Evolutionary conservation across 495 filamentous ascomycete species (phyloP).

Genomic region (Cairneyella variabilis): DNA sequence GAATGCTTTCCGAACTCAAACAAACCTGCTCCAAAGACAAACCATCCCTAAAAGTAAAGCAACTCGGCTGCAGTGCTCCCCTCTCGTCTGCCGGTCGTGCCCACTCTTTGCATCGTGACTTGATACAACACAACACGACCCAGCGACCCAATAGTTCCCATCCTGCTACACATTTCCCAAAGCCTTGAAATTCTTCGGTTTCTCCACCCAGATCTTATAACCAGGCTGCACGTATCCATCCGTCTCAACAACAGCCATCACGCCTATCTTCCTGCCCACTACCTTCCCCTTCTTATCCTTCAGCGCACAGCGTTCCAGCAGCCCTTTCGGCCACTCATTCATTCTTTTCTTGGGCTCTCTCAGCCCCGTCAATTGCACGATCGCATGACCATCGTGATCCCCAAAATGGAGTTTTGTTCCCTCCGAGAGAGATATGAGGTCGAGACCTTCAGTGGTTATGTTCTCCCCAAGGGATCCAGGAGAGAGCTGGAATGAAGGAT

Average conservation of each 20-base stretch:
- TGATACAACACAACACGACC: no score
- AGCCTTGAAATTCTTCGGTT: conserved; percentile 1
- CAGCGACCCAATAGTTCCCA: no score
- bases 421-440: conserved; percentile 10
- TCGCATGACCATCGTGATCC: conserved; percentile 14
- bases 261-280: conserved; percentile 15
- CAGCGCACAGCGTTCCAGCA: conserved; percentile 14
- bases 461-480: conserved; percentile 19
- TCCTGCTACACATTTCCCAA: conserved; percentile 15
- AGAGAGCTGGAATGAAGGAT: conserved; percentile 5
- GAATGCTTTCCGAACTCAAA: no score
- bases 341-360: conserved; percentile 17
- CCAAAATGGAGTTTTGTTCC: conserved; percentile 17
- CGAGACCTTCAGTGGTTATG: conserved; percentile 14
- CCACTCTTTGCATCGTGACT: no score
- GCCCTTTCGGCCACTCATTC: conserved; percentile 9
- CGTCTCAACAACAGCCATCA: conserved; percentile 17
- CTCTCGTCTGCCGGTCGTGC: no score
- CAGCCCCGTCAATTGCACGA: conserved; percentile 16
- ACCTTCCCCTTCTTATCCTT: conserved; percentile 15
- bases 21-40: no score
- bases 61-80: no score
- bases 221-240: conserved; percentile 11
- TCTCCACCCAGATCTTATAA: conserved; percentile 7
- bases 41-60: no score